A percentile compares a stretch with the other conserved stretches of the same genome.
These are phyloP conservation scores for Cinnamomum chago DNA, from an alignment of 164 flowering plant species.

Conservation along the genomic window DNA sequence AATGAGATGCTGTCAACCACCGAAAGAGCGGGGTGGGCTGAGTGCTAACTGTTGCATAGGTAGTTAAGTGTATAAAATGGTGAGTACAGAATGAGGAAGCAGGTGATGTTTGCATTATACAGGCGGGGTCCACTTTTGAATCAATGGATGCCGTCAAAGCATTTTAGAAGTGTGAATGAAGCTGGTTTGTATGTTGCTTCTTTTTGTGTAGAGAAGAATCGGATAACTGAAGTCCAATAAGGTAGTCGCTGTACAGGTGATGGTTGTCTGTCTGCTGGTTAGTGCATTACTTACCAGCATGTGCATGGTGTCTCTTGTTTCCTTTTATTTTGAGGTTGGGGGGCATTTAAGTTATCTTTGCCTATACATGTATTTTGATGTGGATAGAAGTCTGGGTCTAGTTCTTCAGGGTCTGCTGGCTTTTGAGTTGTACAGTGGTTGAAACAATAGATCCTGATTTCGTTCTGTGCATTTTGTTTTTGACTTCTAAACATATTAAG, in stretches of 20 bases:
- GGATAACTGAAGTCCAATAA: conserved; percentile 17
- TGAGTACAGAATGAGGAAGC: conserved; percentile 2
- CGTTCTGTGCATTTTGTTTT: background rate
- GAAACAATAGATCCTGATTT: background rate
- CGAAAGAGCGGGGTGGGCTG: conserved; percentile 2
- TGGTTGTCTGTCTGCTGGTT: conserved; percentile 5
- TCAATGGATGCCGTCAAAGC: conserved; percentile 22
- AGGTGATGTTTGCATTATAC: conserved; percentile 12
- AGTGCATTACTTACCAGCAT: conserved; percentile 16
- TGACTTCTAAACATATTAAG: background rate
- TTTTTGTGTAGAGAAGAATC: conserved; percentile 16
- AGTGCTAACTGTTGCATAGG: conserved; percentile 29
- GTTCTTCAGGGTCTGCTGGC: background rate
- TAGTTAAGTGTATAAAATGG: conserved; percentile 29
- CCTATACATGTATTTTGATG: background rate
- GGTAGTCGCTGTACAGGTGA: conserved; percentile 20
- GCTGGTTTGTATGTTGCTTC: conserved; percentile 18
- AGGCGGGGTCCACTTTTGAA: conserved; percentile 27
- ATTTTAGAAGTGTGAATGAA: conserved; percentile 13
- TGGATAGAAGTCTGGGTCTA: background rate
- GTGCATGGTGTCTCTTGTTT: conserved; percentile 11
- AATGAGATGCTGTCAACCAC: background rate
- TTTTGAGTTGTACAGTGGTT: background rate
- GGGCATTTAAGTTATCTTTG: background rate
- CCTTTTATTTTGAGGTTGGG: background rate